Base-by-base conservation (phyloP, 192 early-diverging fungal genomes). In the Umbelopsis sp. region DNA sequence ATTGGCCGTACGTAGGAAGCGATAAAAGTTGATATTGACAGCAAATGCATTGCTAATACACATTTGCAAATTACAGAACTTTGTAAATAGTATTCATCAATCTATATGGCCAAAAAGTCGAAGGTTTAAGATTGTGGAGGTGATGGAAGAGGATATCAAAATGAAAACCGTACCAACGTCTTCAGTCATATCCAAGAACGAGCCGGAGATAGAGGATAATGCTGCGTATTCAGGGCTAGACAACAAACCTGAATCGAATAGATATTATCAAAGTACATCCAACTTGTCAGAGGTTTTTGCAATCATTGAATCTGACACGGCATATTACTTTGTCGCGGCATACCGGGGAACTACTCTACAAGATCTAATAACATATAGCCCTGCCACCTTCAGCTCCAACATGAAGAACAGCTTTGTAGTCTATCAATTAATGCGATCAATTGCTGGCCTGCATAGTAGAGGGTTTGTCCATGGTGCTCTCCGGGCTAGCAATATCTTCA, bases 401-500 rank as follows among this genome's bases (percentile, higher is more conserved):
- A 73, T 85, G n/a, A 88, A 86, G 53, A 88, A 88, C 46, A 78
- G 82, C 6, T 90, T 90, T 71, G 53, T 90, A 12, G 71, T 87
- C 1, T 90, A 85, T 52, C 89, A 90, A 72, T 47, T 90, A 2
- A 49, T 88, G 18, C 80, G 80, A 64, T 74, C 78, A 4, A 49
- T 87, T 11, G 80, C 80, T 21, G 79, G 74, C 25, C 66, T 89
- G 21, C 89, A 90, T 49, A 67, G 69, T n/a, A 69, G 75, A 51
- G 89, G 89, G 7, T 49, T 89, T 9, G 71, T 86, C 27, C 89
- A 89, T 74, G 89, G 88, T 47, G 68, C 74, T 30, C 64, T 88
- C 7, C 78, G 76, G 6, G 73, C 82, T 18, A 85, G 85, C 11
- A 84, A 86, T 65, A 80, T 88, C 30, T 76, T 83, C 22, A 81